phyloP scores from a whole-genome alignment of 1,284 basidiomycete genomes.

The Ganoderma lucidum region DNA sequence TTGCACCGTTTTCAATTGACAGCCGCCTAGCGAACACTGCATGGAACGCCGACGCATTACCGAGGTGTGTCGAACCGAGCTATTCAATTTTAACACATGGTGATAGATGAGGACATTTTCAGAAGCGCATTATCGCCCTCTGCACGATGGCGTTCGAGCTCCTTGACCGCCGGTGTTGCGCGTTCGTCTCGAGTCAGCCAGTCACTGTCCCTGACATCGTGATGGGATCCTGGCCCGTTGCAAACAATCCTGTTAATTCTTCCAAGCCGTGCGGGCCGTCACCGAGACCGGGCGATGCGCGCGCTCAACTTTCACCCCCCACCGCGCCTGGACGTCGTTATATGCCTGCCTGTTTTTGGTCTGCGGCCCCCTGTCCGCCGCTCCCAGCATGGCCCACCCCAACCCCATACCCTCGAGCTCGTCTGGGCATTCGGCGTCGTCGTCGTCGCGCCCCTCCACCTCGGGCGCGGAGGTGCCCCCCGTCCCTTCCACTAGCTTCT shows the following conservation, averaged over 20 bases:
- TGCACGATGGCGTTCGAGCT: slow-evolving; percentile 5
- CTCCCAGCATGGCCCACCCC: slow-evolving; percentile 13
- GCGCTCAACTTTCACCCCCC: not conserved
- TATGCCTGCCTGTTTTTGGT: not conserved
- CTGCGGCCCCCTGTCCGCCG: slow-evolving; percentile 10
- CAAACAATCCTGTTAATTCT: not conserved
- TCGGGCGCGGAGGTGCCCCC: slow-evolving; percentile 18
- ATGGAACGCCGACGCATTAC: not conserved
- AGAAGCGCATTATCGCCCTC: slow-evolving; percentile 4
- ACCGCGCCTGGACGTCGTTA: not conserved
- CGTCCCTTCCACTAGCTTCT: slow-evolving; percentile 37
- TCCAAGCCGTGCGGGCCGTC: slow-evolving; percentile 7
- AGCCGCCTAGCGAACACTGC: not conserved
- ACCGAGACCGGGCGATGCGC: slow-evolving; percentile 10
- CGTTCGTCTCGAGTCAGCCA: slow-evolving; percentile 4
- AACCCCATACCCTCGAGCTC: slow-evolving; percentile 11
- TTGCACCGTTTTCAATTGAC: not conserved
- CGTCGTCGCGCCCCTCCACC: slow-evolving; percentile 14
- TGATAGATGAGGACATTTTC: slow-evolving; percentile 8
- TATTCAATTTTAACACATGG: slow-evolving; percentile 6
- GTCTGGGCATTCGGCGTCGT: slow-evolving; percentile 8
- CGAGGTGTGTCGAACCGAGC: slow-evolving; percentile 4
- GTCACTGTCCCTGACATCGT: slow-evolving; percentile 10
- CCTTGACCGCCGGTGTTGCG: slow-evolving; percentile 9
- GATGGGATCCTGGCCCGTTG: slow-evolving; percentile 6